A percentile compares a stretch with the other conserved stretches of the same genome.
Conservation (phyloP, 106 monocot genomes). For the Phalaenopsis equestris region DNA sequence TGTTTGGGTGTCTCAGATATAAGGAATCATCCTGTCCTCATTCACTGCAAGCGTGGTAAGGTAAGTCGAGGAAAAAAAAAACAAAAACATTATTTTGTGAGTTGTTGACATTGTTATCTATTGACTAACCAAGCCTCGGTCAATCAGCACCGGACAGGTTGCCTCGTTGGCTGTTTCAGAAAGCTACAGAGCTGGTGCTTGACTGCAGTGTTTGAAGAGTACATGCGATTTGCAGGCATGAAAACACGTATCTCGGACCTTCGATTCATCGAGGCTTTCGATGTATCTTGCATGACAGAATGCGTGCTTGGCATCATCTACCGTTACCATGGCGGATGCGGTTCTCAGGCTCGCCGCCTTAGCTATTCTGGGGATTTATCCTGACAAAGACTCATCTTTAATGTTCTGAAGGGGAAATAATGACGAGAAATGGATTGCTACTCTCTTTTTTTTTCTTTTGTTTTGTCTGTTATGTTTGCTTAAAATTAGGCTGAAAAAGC, state of each 20-base stretch:
- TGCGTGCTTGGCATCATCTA: slow-evolving; percentile 27
- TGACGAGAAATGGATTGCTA: neutral
- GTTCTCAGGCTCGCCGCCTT: slow-evolving; percentile 15
- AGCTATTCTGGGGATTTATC: neutral
- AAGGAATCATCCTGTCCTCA: slow-evolving; percentile 73
- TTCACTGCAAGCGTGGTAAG: slow-evolving; percentile 91
- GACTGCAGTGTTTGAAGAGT: slow-evolving; percentile 67
- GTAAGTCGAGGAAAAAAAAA: slow-evolving; percentile 13
- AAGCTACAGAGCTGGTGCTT: slow-evolving; percentile 77
- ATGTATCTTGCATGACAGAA: slow-evolving; percentile 35
- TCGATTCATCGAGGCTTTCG: slow-evolving; percentile 62
- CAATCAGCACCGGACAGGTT: slow-evolving; percentile 80
- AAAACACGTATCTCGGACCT: slow-evolving; percentile 57
- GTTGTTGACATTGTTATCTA: neutral
- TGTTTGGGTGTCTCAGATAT: slow-evolving; percentile 41
- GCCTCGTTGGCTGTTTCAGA: slow-evolving; percentile 87
- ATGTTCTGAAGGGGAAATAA: neutral
- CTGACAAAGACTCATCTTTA: neutral
- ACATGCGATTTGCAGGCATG: slow-evolving; percentile 43
- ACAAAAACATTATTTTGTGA: neutral
- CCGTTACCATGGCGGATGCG: slow-evolving; percentile 13
- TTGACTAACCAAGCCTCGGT: neutral
- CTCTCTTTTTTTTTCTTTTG: neutral
- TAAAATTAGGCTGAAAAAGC: neutral
- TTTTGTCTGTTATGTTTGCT: neutral